Conservation (phyloP, 352 stramenopile genomes). For the Phytophthora megakarya region DNA sequence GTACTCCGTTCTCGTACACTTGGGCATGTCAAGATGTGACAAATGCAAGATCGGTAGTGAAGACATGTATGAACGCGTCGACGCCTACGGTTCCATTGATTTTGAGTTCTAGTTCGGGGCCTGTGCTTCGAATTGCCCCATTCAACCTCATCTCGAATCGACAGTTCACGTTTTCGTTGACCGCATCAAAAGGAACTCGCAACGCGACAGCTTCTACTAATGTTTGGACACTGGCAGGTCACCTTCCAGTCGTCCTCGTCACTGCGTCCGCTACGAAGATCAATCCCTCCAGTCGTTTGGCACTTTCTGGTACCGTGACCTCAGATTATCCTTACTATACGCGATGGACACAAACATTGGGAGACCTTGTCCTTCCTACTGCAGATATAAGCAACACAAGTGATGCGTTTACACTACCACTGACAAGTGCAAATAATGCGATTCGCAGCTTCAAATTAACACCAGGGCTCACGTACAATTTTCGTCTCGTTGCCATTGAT, state of each 20-base stretch:
- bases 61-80: conserved; percentile 19
- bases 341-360: conserved; percentile 60
- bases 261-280: conserved; percentile 43
- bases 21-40: conserved; percentile 71
- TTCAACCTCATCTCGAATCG: conserved; percentile 48
- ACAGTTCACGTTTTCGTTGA: conserved; percentile 57
- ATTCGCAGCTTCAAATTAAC: conserved; percentile 64
- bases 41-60: conserved; percentile 26
- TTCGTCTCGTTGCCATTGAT: conserved; percentile 63
- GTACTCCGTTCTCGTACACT: conserved; percentile 41
- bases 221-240: conserved; percentile 57
- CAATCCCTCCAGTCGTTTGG: conserved; percentile 50
- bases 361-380: conserved; percentile 52
- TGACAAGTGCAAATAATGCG: conserved; percentile 57
- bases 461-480: conserved; percentile 63
- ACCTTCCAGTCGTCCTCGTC: conserved; percentile 49
- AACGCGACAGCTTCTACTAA: conserved; percentile 29
- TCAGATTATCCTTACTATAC: conserved; percentile 70
- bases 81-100: conserved; percentile 17
- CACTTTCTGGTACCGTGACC: conserved; percentile 39
- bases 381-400: conserved; percentile 32
- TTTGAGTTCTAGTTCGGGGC: conserved; percentile 9
- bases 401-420: conserved; percentile 54
- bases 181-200: conserved; percentile 37
- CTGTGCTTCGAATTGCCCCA: conserved; percentile 43